Base-by-base conservation (phyloP, 176 grass and related monocot genomes). In the Otatea glauca region DNA sequence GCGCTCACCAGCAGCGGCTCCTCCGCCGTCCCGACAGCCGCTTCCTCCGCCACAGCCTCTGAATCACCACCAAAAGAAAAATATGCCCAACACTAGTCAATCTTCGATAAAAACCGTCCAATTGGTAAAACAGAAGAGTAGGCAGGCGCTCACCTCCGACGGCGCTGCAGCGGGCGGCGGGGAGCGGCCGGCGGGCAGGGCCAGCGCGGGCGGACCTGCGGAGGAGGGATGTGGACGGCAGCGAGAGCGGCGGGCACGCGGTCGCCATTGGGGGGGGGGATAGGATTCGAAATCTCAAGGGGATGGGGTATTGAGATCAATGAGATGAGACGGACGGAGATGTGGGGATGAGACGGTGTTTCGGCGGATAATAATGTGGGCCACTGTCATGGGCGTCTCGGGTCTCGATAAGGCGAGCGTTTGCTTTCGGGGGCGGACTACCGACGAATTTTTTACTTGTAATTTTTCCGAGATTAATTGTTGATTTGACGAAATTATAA, bases 1-100 rank as follows among this genome's bases (percentile, higher is more conserved):
- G 93, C 96, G 81, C 88, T 92, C 68, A 99, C 65, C 49, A 99
- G 83, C 77, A 99, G 86, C n/a, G 96, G 91, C 88, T 99, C 91
- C 42, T 91, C 86, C n/a, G 86, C 87, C 48, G 87, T 47, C 77
- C 79, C 61, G n/a, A 63, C 68, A 60, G 81, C 69, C 49, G 91
- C 73, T 5, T 42, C 63, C 56, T 93, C 93, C 24, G 84, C 68
- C 6, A 96, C 79, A 47, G 84, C 86, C 89, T 99, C 96, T 99
- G 81, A 43, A 90, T 42, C 74, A 85, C 34, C 70, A 13, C 11
- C 13, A 17, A 42, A 38, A 37, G 9, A 23, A 49, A 62, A 32
- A 38, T 11, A n/a, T 14, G 2, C 14, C 10, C 59, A 0, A 73
- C 5, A 9, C 29, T 13, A 38, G 44, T 69, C 21, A 51, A 63